Conservation (phyloP, 2,329 filamentous ascomycete species). For the Cladosporium sp. region DNA sequence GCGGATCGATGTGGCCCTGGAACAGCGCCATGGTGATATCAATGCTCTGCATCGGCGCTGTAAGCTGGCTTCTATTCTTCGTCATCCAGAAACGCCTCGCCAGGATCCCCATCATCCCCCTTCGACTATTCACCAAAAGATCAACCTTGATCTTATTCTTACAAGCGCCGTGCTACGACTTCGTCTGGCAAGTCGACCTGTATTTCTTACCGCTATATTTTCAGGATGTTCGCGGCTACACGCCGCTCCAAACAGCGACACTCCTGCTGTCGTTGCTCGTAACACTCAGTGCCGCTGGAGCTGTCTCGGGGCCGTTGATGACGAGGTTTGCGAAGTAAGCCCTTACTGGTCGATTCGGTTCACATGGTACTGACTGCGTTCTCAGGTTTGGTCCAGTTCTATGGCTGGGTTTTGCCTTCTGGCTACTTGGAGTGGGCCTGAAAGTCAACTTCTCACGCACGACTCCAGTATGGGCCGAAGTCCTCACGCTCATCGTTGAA, state of each 20-base stretch:
- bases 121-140: slow-evolving; percentile 8
- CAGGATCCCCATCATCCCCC: slow-evolving; percentile 13
- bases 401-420: slow-evolving; percentile 15
- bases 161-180: slow-evolving; percentile 15
- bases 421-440: slow-evolving; percentile 14
- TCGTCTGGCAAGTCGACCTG: slow-evolving; percentile 28
- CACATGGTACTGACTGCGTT: not conserved
- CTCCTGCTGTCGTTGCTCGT: slow-evolving; percentile 38
- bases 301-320: slow-evolving; percentile 14
- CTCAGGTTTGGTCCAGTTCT: slow-evolving; percentile 9
- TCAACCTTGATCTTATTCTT: slow-evolving; percentile 13
- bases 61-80: slow-evolving; percentile 17
- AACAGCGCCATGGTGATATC: slow-evolving; percentile 57
- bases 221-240: slow-evolving; percentile 42
- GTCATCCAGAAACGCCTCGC: slow-evolving; percentile 14
- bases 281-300: slow-evolving; percentile 10
- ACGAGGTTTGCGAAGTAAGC: slow-evolving; percentile 15
- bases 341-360: not conserved
- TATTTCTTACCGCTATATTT: slow-evolving; percentile 47
- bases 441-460: slow-evolving; percentile 19
- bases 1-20: slow-evolving; percentile 57
- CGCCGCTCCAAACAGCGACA: slow-evolving; percentile 44
- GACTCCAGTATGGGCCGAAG: slow-evolving; percentile 5
- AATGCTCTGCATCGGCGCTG: slow-evolving; percentile 53
- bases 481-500: slow-evolving; percentile 8